Base-by-base conservation (phyloP, 257 asterid species). In the Dorcoceras hygrometricum region DNA sequence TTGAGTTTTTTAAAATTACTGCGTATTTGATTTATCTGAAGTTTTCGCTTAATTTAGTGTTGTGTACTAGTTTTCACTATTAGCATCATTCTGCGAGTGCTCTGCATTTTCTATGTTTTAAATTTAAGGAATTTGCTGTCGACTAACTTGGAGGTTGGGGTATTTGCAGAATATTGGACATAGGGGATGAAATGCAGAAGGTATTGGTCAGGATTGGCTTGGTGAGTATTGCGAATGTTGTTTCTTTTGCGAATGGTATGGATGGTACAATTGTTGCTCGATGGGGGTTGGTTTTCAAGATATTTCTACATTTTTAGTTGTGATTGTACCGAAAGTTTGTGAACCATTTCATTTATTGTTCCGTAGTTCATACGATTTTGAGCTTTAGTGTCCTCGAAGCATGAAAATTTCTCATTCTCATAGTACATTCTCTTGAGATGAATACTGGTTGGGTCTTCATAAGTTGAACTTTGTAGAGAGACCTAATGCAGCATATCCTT, bases 131-230 rank as follows among this genome's bases (percentile, higher is more conserved):
- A 32, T 39, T 75, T 72, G 50, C 70, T 29, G 34, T 27, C 10
- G 36, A 48, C 28, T 23, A 28, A 48, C 8, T 48, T 60, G 32
- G 58, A 57, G 59, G 62, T 69, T 23, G 62, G 68, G 39, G 16
- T 71, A 67, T 75, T 55, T 63, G n/a, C 87, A 82, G 87, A 70
- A 23, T 68, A 10, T 55, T 79, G 78, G 79, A 79, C 18, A 23
- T 77, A 7, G 77, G 81, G 74, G 81, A 75, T 62, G 81, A 59
- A 65, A 61, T 77, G 78, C 76, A 69, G 59, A 77, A 72, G 73
- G 46, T 70, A 16, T 60, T 68, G 23, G 55, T 6, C 12, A 22
- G 75, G 76, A 67, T 77, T 51, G 68, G 66, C 63, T 60, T 76
- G 69, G 87, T 82, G 71, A 82, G 83, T 72, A 50, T 54, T 57